Percentiles rank a stretch among this genome's conserved stretches.
Evolutionary conservation across 2,329 filamentous ascomycete genomes (phyloP).

Genomic region (Botrytis fragariae): DNA sequence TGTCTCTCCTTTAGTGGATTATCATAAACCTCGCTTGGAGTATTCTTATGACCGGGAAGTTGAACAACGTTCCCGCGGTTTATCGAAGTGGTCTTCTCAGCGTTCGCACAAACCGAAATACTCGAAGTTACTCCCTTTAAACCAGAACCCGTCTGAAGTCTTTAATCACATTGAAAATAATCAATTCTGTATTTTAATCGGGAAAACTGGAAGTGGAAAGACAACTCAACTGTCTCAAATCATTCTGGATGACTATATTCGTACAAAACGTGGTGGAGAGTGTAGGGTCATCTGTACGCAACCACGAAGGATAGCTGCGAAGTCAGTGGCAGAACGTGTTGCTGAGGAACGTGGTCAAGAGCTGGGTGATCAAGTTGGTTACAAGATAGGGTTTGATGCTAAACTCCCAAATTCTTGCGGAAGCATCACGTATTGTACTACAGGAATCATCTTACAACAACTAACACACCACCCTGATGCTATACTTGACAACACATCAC

Average conservation of each 20-base stretch:
- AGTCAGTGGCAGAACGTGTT: constrained; percentile 88
- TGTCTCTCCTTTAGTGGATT: not conserved
- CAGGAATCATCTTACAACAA: constrained; percentile 81
- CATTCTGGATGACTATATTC: constrained; percentile 83
- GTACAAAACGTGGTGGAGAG: constrained; percentile 65
- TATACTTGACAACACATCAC: constrained; percentile 81
- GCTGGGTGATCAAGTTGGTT: constrained; percentile 84
- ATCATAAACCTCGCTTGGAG: not conserved
- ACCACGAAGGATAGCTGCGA: constrained; percentile 86
- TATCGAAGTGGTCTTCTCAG: not conserved
- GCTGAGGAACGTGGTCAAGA: constrained; percentile 79
- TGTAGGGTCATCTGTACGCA: constrained; percentile 94
- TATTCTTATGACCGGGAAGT: not conserved
- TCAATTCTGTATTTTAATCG: constrained; percentile 90
- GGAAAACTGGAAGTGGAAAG: constrained; percentile 93
- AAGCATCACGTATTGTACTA: constrained; percentile 88
- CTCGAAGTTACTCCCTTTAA: constrained; percentile 65
- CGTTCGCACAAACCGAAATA: not conserved
- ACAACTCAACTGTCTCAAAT: constrained; percentile 96
- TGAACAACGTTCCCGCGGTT: not conserved
- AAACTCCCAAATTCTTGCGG: constrained; percentile 62
- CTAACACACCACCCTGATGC: constrained; percentile 77
- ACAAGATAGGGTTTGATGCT: constrained; percentile 82
- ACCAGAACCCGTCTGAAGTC: constrained; percentile 76
- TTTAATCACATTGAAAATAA: constrained; percentile 75